These are phyloP conservation scores for Neonectria neomacrospora DNA, from an alignment of 2,329 filamentous ascomycete species.

Conservation along the genomic window DNA sequence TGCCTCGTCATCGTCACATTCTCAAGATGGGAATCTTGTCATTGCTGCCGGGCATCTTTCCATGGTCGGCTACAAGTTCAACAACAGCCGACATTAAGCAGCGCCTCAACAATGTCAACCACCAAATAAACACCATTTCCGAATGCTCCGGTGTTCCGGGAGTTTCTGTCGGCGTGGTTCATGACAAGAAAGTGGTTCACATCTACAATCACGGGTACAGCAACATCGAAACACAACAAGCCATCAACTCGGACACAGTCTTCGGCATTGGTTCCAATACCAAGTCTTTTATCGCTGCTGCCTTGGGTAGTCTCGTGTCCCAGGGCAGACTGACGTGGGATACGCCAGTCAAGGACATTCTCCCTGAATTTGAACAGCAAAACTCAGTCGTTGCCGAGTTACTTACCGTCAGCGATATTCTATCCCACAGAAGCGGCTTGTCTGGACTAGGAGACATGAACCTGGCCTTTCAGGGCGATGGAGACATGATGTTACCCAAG, in stretches of 20 bases:
- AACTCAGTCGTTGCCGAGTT: not conserved
- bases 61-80: no score
- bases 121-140: no score
- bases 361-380: not conserved
- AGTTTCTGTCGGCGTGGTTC: not conserved
- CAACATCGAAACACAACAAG: not conserved
- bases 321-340: not conserved
- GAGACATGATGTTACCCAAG: conserved; percentile 14
- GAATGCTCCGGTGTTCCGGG: conserved; percentile 3
- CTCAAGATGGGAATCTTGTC: no score
- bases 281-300: conserved; percentile 16
- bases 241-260: conserved; percentile 1
- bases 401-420: conserved; percentile 11
- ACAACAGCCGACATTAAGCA: no score
- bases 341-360: not conserved
- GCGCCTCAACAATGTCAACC: no score
- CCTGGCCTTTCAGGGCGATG: conserved; percentile 14
- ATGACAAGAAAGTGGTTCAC: not conserved
- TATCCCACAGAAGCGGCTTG: conserved; percentile 13
- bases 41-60: no score
- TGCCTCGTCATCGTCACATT: no score
- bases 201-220: conserved; percentile 5
- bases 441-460: not conserved
- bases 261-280: conserved; percentile 18
- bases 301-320: conserved; percentile 3